These are phyloP conservation scores for Colletotrichum graminicola DNA, from an alignment of 2,329 filamentous ascomycete genomes.

Conservation along the genomic window DNA sequence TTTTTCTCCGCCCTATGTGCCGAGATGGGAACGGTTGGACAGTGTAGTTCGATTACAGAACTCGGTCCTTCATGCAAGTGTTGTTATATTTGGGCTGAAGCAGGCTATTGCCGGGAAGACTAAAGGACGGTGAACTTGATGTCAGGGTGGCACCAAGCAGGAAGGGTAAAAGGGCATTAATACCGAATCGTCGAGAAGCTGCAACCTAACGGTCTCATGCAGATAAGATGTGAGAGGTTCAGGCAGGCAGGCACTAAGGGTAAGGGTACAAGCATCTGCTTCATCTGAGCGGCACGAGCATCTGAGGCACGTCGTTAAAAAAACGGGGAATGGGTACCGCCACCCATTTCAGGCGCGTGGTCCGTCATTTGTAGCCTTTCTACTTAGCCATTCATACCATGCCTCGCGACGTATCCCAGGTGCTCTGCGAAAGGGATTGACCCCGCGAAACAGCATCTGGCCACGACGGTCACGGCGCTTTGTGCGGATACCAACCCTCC, in stretches of 20 bases:
- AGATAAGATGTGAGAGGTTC: constrained; percentile 10
- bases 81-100: neutral
- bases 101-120: neutral
- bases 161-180: neutral
- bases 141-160: neutral
- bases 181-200: neutral
- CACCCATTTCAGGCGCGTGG: constrained; percentile 23
- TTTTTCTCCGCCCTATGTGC: neutral
- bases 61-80: constrained; percentile 2
- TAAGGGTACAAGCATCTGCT: constrained; percentile 18
- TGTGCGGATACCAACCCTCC: constrained; percentile 21
- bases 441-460: constrained; percentile 1
- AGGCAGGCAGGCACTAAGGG: constrained; percentile 4
- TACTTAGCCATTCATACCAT: neutral
- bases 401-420: constrained; percentile 10
- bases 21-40: neutral
- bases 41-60: constrained; percentile 7
- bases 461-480: neutral
- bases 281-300: neutral
- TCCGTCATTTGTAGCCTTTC: constrained; percentile 7
- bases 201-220: constrained; percentile 22
- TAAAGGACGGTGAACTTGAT: neutral
- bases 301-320: constrained; percentile 17
- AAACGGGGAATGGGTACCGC: constrained; percentile 26
- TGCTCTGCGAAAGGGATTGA: constrained; percentile 1